These are phyloP conservation scores for Mortierella sp. DNA, from an alignment of 371 early-diverging fungal species.

Conservation along the genomic window DNA sequence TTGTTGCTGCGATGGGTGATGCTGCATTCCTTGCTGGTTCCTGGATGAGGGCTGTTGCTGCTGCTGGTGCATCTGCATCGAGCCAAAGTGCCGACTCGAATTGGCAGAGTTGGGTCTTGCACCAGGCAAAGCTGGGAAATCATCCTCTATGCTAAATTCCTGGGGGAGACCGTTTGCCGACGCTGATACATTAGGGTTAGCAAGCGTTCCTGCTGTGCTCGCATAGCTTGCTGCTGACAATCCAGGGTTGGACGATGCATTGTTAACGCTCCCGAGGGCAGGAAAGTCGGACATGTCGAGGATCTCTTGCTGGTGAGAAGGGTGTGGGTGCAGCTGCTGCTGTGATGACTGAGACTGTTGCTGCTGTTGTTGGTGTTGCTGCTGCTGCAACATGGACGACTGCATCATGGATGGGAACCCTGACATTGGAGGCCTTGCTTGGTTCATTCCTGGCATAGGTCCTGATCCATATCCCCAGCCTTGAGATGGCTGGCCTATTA, in stretches of 20 bases:
- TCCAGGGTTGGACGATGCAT: conserved; percentile 42
- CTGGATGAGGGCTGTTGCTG: conserved; percentile 32
- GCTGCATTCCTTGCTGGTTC: conserved; percentile 28
- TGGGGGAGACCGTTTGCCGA: conserved; percentile 37
- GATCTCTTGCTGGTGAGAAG: conserved; percentile 39
- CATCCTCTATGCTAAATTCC: conserved; percentile 57
- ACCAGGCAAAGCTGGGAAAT: conserved; percentile 54
- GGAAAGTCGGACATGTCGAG: conserved; percentile 64
- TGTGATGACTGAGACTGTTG: conserved; percentile 31
- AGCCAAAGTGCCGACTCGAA: conserved; percentile 34
- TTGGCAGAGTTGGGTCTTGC: conserved; percentile 47
- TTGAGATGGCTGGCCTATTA: conserved; percentile 49
- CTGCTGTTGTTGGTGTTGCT: conserved; percentile 41
- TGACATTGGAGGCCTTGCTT: conserved; percentile 47
- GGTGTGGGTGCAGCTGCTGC: conserved; percentile 33
- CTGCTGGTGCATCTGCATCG: conserved; percentile 42
- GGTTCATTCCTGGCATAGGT: conserved; percentile 52
- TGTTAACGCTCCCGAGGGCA: conserved; percentile 52
- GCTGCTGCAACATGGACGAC: conserved; percentile 38
- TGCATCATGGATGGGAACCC: conserved; percentile 51
- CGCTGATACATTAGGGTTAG: conserved; percentile 30
- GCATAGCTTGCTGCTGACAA: conserved; percentile 52
- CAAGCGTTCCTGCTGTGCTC: conserved; percentile 50
- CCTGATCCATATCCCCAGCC: conserved; percentile 56
- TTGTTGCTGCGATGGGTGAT: conserved; percentile 41